phyloP scores from a whole-genome alignment of 2,329 filamentous ascomycete genomes.

The Helotiales sp. region DNA sequence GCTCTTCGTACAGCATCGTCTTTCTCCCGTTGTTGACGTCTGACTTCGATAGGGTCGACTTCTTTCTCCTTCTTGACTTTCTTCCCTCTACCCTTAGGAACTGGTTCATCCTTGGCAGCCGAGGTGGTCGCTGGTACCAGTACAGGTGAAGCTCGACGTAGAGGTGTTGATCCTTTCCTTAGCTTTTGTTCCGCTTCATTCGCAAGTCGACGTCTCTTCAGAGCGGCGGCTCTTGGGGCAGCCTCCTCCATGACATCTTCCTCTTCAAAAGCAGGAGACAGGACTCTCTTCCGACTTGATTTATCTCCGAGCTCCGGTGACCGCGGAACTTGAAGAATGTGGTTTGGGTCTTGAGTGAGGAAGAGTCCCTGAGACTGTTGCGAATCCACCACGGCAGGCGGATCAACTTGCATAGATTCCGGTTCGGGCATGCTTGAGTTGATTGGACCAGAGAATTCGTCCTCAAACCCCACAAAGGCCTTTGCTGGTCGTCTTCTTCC shows the following conservation, averaged over 20 bases:
- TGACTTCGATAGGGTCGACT: constrained; percentile 67
- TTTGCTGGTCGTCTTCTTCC: constrained; percentile 51
- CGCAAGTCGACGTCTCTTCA: constrained; percentile 78
- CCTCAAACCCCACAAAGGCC: constrained; percentile 76
- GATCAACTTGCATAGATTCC: constrained; percentile 42
- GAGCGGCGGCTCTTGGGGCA: constrained; percentile 74
- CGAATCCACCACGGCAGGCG: constrained; percentile 22
- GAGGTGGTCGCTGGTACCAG: background rate
- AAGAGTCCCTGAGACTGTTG: constrained; percentile 53
- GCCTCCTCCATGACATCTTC: constrained; percentile 70
- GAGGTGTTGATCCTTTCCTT: constrained; percentile 40
- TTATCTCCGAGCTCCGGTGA: constrained; percentile 23
- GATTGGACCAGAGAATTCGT: constrained; percentile 44
- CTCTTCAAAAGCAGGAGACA: constrained; percentile 45
- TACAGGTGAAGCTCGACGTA: constrained; percentile 14
- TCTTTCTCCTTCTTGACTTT: constrained; percentile 55
- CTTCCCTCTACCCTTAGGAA: constrained; percentile 21
- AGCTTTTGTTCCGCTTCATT: constrained; percentile 55
- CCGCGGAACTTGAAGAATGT: constrained; percentile 28
- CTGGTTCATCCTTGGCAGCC: constrained; percentile 25
- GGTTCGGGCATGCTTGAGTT: constrained; percentile 44
- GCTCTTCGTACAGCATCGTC: constrained; percentile 67
- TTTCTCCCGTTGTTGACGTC: constrained; percentile 60
- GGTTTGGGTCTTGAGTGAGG: constrained; percentile 55
- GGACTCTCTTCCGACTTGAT: constrained; percentile 49